Percentiles rank a stretch among this genome's conserved stretches.
phyloP scores from a whole-genome alignment of 495 filamentous ascomycete genomes.

The Neurospora discreta region DNA sequence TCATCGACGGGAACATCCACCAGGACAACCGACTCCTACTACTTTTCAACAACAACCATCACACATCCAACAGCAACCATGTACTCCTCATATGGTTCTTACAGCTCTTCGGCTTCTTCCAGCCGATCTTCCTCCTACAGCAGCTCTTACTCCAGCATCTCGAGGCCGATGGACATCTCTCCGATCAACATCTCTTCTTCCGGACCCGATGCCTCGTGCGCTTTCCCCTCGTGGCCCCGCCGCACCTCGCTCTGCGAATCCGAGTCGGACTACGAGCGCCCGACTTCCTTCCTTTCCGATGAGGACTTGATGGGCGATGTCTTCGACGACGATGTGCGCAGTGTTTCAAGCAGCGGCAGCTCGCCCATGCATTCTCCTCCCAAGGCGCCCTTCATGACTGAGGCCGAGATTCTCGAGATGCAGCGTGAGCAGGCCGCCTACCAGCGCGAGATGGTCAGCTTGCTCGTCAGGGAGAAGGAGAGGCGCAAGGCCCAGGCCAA shows the following conservation, averaged over 20 bases:
- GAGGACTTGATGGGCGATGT: conserved; percentile 33
- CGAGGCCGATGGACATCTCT: conserved; percentile 43
- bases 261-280: conserved; percentile 27
- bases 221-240: conserved; percentile 41
- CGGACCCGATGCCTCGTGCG: conserved; percentile 30
- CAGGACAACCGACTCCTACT: conserved; percentile 3
- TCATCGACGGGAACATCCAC: too few species aligned
- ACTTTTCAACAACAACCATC: conserved; percentile 1
- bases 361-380: conserved; percentile 25
- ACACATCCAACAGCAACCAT: conserved; percentile 17
- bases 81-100: conserved; percentile 28
- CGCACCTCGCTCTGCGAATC: conserved; percentile 31
- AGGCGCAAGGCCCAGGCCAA: conserved; percentile 24
- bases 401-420: conserved; percentile 30
- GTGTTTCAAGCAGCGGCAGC: conserved; percentile 35
- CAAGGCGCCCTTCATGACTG: conserved; percentile 12
- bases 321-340: conserved; percentile 33
- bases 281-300: conserved; percentile 38
- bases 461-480: conserved; percentile 38
- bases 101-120: conserved; percentile 24
- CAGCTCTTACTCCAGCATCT: conserved; percentile 20
- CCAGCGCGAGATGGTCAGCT: conserved; percentile 34
- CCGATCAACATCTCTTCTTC: conserved; percentile 28
- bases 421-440: conserved; percentile 34
- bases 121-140: conserved; percentile 12